Conservation (phyloP, 352 stramenopile genomes). For the Phytophthora tentaculata region DNA sequence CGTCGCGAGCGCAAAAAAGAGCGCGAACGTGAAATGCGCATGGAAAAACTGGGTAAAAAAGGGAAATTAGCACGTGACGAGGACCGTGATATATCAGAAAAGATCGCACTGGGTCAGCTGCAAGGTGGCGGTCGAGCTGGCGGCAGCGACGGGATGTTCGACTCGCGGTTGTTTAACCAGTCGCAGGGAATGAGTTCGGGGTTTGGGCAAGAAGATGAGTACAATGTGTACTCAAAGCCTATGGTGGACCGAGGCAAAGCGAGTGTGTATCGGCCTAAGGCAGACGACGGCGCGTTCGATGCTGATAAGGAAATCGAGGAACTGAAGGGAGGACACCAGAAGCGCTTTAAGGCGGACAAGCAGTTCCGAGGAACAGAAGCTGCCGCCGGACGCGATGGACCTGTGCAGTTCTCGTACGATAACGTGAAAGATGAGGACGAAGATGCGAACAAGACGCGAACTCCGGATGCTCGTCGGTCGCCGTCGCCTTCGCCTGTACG, state of each 20-base stretch:
- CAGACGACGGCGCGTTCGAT: slow-evolving; percentile 84
- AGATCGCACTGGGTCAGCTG: slow-evolving; percentile 98
- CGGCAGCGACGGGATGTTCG: slow-evolving; percentile 92
- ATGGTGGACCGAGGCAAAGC: slow-evolving; percentile 93
- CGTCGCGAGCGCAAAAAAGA: slow-evolving; percentile 94
- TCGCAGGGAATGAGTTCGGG: slow-evolving; percentile 94
- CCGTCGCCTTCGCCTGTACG: slow-evolving; percentile 11
- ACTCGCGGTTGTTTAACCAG: slow-evolving; percentile 99
- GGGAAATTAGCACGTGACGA: slow-evolving; percentile 94
- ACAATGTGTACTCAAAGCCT: slow-evolving; percentile 98
- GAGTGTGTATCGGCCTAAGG: slow-evolving; percentile 91
- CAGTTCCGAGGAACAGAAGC: slow-evolving; percentile 88
- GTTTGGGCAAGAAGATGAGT: slow-evolving; percentile 98
- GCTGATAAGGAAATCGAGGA: slow-evolving; percentile 92
- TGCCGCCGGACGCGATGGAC: slow-evolving; percentile 67
- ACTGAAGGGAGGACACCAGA: slow-evolving; percentile 81
- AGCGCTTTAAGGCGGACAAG: slow-evolving; percentile 90
- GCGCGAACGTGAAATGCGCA: slow-evolving; percentile 93
- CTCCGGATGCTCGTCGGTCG: slow-evolving; percentile 21
- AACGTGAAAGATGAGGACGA: slow-evolving; percentile 50
- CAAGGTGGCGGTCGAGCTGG: slow-evolving; percentile 84
- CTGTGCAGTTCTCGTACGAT: slow-evolving; percentile 90
- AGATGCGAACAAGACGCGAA: slow-evolving; percentile 19
- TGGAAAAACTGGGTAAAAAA: slow-evolving; percentile 94
- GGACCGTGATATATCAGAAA: slow-evolving; percentile 98